Evolutionary conservation across 1,284 basidiomycete genomes (phyloP).

Genomic region (Phenoliferia sp.): DNA sequence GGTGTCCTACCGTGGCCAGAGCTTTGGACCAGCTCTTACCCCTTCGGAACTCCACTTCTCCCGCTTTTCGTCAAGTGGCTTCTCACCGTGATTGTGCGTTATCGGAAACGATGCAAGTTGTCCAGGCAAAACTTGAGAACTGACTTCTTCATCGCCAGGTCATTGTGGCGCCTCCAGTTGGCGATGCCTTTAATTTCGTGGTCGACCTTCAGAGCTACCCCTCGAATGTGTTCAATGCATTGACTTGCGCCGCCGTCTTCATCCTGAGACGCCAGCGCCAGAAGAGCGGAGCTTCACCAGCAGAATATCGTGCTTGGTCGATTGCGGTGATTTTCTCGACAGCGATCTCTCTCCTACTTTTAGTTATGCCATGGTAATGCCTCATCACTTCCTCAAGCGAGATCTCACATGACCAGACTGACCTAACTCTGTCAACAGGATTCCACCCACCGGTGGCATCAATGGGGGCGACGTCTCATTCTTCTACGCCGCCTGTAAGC

Average conservation of each 20-base stretch:
- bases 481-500: conserved; percentile 42
- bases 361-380: too few species aligned
- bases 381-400: too few species aligned
- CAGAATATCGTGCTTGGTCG: conserved; percentile 48
- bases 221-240: conserved; percentile 46
- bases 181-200: conserved; percentile 54
- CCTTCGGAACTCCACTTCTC: conserved; percentile 44
- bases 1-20: conserved; percentile 42
- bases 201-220: conserved; percentile 43
- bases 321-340: conserved; percentile 43
- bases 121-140: too few species aligned
- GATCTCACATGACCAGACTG: conserved; percentile 47
- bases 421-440: conserved; percentile 52
- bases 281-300: conserved; percentile 42
- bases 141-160: conserved; percentile 30
- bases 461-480: conserved; percentile 40
- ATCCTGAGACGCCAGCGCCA: conserved; percentile 45
- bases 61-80: conserved; percentile 50
- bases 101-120: too few species aligned
- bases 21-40: conserved; percentile 39
- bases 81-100: conserved; percentile 51
- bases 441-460: conserved; percentile 41
- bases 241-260: conserved; percentile 47
- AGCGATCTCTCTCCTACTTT: too few species aligned
- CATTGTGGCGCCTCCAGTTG: conserved; percentile 53